These are phyloP conservation scores for Coemansia sp. DNA, from an alignment of 192 early-diverging fungal genomes.

Conservation along the genomic window DNA sequence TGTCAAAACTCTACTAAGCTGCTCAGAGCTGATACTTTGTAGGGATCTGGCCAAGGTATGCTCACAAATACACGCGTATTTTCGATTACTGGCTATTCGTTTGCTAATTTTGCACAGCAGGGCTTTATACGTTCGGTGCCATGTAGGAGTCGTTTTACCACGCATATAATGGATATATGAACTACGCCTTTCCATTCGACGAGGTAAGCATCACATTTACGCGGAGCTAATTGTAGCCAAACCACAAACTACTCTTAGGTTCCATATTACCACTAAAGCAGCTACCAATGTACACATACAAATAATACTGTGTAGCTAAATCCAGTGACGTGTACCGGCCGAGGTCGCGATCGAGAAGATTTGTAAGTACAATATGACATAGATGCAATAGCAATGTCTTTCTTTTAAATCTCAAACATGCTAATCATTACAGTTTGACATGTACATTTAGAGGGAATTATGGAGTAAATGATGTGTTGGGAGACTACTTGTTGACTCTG, in stretches of 20 bases:
- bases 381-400: background rate
- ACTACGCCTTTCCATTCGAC: slow-evolving; percentile 84
- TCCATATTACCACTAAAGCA: background rate
- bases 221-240: background rate
- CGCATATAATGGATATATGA: slow-evolving; percentile 76
- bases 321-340: slow-evolving; percentile 76
- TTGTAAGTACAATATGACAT: slow-evolving; percentile 33
- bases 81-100: background rate
- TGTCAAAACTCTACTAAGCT: background rate
- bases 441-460: slow-evolving; percentile 17
- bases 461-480: slow-evolving; percentile 87
- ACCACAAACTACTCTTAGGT: background rate
- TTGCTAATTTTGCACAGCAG: background rate
- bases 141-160: slow-evolving; percentile 64
- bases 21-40: background rate
- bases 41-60: slow-evolving; percentile 22
- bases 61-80: background rate
- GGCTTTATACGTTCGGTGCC: background rate
- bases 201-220: slow-evolving; percentile 48
- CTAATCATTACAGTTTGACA: too few relatives aligned
- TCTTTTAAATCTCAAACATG: background rate
- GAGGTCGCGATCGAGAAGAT: slow-evolving; percentile 64
- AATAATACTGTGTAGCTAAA: slow-evolving; percentile 55
- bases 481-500: slow-evolving; percentile 90
- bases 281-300: background rate